Evolutionary conservation across 1,139 yeast genomes (phyloP), one percentile per base, ranked within the genome.

Genomic region (Hanseniaspora uvarum): DNA sequence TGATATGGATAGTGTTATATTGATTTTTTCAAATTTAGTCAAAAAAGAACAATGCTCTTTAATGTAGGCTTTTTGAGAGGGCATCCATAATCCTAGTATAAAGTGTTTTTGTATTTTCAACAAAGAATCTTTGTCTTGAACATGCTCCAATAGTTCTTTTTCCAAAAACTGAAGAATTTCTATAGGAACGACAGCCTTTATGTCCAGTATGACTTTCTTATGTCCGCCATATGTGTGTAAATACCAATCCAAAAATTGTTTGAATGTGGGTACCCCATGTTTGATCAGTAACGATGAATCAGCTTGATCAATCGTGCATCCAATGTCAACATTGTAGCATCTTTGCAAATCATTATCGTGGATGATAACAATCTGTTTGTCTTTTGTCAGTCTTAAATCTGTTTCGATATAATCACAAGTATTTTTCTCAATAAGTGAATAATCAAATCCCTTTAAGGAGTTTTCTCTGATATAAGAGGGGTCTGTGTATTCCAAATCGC

Each of bases 61-160:
- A 18, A 80, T 71, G n/a, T 72, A 79, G 58, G 78, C 75, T 59
- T 84, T 75, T 63, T 83, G 84, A 55, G 77, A 78, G 52, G 82
- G 65, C 58, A 78, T 72, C 97, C 97, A 92, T 34, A 89, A 68
- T 0, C 97, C 97, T 64, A 87, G 78, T 54, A 83, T 81, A 48
- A 87, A 69, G 48, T 78, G 75, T 33, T 73, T 70, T 54, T 75
- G 73, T 96, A 96, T 89, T 69, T 74, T 85, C 16, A 67, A 62
- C 39, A 43, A 21, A 11, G 19, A 37, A 12, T 41, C 37, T 7
- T 78, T 56, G 63, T 83, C 81, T 23, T 70, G 63, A 18, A 28
- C 39, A 6, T 77, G 76, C 4, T 68, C 64, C 26, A 73, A 58
- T 62, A 87, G 68, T 31, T 73, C 77, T 26, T 73, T 64, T 28